Evolutionary conservation across 2,329 filamentous ascomycete genomes (phyloP), one percentile per base, ranked within the genome.

Genomic region (Pestalotiopsis sp.): DNA sequence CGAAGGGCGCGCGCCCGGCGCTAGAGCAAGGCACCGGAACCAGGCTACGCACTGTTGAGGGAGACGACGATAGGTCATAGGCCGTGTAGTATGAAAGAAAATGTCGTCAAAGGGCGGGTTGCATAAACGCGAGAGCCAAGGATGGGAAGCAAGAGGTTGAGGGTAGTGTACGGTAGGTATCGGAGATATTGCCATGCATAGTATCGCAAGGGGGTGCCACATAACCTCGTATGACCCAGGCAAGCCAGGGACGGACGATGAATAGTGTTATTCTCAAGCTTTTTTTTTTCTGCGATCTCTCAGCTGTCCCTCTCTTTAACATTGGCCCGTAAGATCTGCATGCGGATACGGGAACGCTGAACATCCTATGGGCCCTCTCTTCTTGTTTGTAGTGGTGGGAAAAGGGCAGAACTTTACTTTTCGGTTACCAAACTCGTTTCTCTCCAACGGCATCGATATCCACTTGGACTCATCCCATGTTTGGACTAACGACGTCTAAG

Each of bases 11-110:
- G 60, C 25, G 23, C 20, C 31, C 31, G 31, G 60, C 27, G 45
- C 64, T 66, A 66, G 49, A 66, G 64, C 64, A 66, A 66, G 64
- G 64, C 64, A 66, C 64, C 62, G 9, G 39, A 45, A 36, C 31
- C 27, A 36, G 45, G 25, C 41, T 31, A 66, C 41, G 38, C 3
- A 45, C 14, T 20, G 31, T 45, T 62, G 5, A 31, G 57, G 23
- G 49, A 23, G 17, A 57, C 13, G 31, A 39, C 41, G 64, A 38
- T 12, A 52, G 45, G 45, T 45, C 13, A 17, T 45, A 45, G 41
- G 41, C 17, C 17, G 13, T 13, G 13, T 13, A 17, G 17, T 20
- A 52, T 9, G 45, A 20, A 20, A 52, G 13, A 49, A 49, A 52
- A 57, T 38, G 56, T 59, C 52, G 64, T 66, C 63, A 66, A 66